A percentile compares a stretch with the other conserved stretches of the same genome.
phyloP scores from a whole-genome alignment of 306 rosid genomes.

The Crotalaria pallida region DNA sequence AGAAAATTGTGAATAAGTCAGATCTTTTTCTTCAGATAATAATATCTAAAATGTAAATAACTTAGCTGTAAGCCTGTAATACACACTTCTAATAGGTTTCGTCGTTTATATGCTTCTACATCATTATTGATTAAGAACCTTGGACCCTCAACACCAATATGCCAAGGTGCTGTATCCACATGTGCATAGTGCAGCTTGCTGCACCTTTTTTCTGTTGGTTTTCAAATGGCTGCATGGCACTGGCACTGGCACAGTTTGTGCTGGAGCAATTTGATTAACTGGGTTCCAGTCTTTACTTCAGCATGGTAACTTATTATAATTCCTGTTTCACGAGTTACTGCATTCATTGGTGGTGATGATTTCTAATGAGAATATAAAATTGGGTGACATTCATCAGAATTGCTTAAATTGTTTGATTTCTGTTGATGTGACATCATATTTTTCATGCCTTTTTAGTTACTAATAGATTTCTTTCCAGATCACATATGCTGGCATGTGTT shows the following conservation, averaged over 20 bases:
- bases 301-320: neutral
- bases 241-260: neutral
- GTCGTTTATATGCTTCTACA: neutral
- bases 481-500: neutral
- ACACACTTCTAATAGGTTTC: neutral
- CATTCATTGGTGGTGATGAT: neutral
- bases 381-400: neutral
- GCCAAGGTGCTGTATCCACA: neutral
- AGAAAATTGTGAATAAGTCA: neutral
- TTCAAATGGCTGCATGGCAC: neutral
- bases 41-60: neutral
- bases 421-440: neutral
- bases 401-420: neutral
- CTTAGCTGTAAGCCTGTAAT: neutral
- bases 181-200: neutral
- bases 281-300: neutral
- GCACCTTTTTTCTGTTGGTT: neutral
- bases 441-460: neutral
- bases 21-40: neutral
- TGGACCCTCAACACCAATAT: neutral
- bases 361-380: neutral
- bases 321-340: neutral
- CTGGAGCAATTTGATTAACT: neutral
- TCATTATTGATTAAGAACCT: neutral
- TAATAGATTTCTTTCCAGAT: neutral